Base-by-base conservation (phyloP, 495 filamentous ascomycete genomes). In the Talaromyces borbonicus region DNA sequence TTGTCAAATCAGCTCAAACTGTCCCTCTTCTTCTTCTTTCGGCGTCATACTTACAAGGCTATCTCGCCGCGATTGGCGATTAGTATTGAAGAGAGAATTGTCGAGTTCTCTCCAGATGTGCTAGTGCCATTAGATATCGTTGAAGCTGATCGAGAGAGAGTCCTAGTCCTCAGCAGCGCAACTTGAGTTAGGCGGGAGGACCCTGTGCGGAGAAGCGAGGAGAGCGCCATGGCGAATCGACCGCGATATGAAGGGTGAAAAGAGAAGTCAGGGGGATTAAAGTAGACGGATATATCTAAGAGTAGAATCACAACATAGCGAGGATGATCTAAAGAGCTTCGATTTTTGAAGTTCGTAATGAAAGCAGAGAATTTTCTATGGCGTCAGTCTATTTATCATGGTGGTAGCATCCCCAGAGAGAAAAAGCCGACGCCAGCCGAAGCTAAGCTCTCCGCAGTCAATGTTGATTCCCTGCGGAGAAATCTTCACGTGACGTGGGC, bases 1-100 rank as follows among this genome's bases (percentile, higher is more conserved):
- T 12, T 3, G 18, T 3, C 24, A 11, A 18, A 18, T 11, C 5
- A 23, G 16, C 27, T 8, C 50, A 38, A 20, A 9, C 9, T 3
- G 11, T 11, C 0, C 27, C 12, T 30, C 27, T 30, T 30, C 27
- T 30, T 30, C n/a, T n/a, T n/a, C n/a, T n/a, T n/a, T n/a, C 14
- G 23, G 18, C 18, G 12, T 5, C 6, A 1, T 6, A 62, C 73
- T 41, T 59, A 84, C 72, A 97, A 70, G 43, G 92, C 93, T 56
- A 99, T 99, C 60, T 99, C 92, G 49, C 92, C 92, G 52, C 92
- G 80, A 58, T 99, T 99, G 12, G 92, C 92, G 57, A 99, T 97
- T 1, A 97, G 71, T 39, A 97, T 83, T 12, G 88, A 94, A 37
- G 82, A 81, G 46, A 97, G 72, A 8, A 87, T 77, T 3, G 56